These are phyloP conservation scores for Mrakia frigida DNA, from an alignment of 768 basidiomycete species.

Conservation along the genomic window DNA sequence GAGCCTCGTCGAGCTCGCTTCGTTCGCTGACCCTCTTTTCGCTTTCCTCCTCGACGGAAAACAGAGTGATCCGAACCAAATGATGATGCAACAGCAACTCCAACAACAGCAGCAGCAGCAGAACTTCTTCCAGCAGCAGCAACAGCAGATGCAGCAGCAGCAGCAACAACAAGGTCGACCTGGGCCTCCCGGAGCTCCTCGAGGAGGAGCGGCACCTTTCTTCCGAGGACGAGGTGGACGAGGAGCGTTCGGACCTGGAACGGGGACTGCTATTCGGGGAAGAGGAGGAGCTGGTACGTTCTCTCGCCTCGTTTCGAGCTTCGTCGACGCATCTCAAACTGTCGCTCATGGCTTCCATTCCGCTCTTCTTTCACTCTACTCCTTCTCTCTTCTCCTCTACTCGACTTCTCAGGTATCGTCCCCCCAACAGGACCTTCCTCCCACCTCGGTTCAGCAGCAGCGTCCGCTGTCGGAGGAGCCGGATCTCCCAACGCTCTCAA, in stretches of 20 bases:
- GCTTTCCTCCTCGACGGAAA: no score
- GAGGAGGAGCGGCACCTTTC: constrained; percentile 3
- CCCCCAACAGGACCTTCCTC: not conserved
- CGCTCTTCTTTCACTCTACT: not conserved
- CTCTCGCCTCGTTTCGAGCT: no score
- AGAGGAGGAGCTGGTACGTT: constrained; percentile 1
- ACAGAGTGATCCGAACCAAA: constrained; percentile 9
- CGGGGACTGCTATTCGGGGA: not conserved
- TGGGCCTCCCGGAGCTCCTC: not conserved
- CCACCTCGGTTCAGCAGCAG: not conserved
- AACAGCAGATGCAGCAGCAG: constrained; percentile 6
- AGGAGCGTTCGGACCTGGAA: constrained; percentile 1
- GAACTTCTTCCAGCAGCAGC: constrained; percentile 7
- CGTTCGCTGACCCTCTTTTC: not conserved
- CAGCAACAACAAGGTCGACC: not conserved
- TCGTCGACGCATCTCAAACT: no score
- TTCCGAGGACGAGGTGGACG: not conserved
- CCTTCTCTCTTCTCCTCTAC: no score
- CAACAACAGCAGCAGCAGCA: constrained; percentile 6
- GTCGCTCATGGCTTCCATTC: not conserved
- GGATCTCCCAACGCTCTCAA: no score
- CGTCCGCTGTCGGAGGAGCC: no score
- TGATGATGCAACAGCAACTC: constrained; percentile 16
- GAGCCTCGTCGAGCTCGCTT: not conserved
- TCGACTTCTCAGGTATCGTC: not conserved